These are phyloP conservation scores for Diospyros lotus DNA, from an alignment of 148 eudicot species.

Conservation along the genomic window DNA sequence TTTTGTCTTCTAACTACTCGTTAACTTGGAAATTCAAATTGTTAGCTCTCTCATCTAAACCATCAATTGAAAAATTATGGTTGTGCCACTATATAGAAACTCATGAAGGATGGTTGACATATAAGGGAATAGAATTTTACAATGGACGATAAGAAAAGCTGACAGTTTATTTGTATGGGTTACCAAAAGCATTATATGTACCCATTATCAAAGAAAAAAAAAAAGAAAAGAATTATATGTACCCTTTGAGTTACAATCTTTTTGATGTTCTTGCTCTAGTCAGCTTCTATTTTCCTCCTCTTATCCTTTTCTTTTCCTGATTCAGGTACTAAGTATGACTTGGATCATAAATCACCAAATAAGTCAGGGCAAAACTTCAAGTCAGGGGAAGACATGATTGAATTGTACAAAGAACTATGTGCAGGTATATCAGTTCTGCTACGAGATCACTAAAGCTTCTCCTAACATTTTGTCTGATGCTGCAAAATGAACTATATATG, in stretches of 20 bases:
- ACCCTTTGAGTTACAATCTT: background rate
- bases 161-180: background rate
- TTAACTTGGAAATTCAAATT: background rate
- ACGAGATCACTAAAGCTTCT: background rate
- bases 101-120: background rate
- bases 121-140: background rate
- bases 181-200: background rate
- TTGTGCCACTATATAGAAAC: background rate
- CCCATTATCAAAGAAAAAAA: background rate
- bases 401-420: conserved; percentile 78
- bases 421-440: conserved; percentile 41
- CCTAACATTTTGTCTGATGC: background rate
- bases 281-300: background rate
- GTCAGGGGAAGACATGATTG: conserved; percentile 91
- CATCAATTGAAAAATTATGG: background rate
- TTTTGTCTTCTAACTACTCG: background rate
- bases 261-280: background rate
- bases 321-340: conserved; percentile 87
- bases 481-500: background rate
- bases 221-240: background rate
- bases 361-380: conserved; percentile 87
- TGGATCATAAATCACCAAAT: conserved; percentile 72
- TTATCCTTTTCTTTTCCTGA: conserved; percentile 18
- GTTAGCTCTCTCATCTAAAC: background rate
- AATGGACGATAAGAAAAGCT: background rate